Percentiles rank a stretch among this genome's conserved stretches.
Conservation (phyloP, 1,284 basidiomycete genomes). For the Leccinum huronense region DNA sequence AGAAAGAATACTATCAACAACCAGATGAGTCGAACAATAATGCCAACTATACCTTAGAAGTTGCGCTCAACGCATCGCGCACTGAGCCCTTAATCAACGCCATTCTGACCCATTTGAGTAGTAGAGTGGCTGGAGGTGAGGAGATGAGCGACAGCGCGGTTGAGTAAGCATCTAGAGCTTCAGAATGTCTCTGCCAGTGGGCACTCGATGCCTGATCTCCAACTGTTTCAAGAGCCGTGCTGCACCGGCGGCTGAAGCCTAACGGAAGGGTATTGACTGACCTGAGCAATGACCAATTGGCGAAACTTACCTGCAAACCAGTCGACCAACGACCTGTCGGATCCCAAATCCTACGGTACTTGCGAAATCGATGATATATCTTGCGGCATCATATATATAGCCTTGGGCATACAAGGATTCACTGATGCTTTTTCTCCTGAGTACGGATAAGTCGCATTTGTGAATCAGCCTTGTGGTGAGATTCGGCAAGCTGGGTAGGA, state of each 20-base stretch:
- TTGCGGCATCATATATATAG: slow-evolving; percentile 2
- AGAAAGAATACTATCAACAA: background rate
- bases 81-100: background rate
- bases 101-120: slow-evolving; percentile 12
- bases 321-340: slow-evolving; percentile 2
- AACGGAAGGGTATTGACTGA: background rate
- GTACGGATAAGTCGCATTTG: slow-evolving; percentile 4
- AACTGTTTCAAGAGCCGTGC: background rate
- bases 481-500: background rate
- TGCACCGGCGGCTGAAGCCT: slow-evolving; percentile 15
- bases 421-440: slow-evolving; percentile 8
- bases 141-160: slow-evolving; percentile 6
- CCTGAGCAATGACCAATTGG: background rate
- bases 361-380: background rate
- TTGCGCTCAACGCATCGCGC: background rate
- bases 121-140: background rate
- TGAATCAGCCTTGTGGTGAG: background rate
- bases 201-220: slow-evolving; percentile 8
- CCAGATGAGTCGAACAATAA: background rate
- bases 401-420: slow-evolving; percentile 7
- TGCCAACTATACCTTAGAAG: background rate
- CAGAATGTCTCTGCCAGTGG: background rate
- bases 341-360: background rate
- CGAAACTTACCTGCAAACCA: slow-evolving; percentile 12
- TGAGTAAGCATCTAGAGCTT: slow-evolving; percentile 12